These are phyloP conservation scores for Kluyveromyces aestuarii DNA, from an alignment of 805 yeast genomes.

Conservation along the genomic window DNA sequence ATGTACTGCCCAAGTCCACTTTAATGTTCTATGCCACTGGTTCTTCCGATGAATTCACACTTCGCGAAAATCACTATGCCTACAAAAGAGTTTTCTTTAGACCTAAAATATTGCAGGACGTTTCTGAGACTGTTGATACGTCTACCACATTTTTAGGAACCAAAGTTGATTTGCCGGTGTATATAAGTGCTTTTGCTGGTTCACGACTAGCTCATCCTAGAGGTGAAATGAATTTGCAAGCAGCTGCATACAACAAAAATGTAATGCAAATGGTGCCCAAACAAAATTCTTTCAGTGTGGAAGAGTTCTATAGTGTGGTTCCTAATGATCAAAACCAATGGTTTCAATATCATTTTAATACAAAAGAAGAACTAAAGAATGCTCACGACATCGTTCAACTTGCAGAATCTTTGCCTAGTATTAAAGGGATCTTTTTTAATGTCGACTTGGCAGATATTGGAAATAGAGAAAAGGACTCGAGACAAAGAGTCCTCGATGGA, in stretches of 20 bases:
- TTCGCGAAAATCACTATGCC: slow-evolving; percentile 36
- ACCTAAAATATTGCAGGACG: slow-evolving; percentile 35
- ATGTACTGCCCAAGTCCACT: slow-evolving; percentile 27
- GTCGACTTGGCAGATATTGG: slow-evolving; percentile 50
- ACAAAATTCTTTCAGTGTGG: slow-evolving; percentile 32
- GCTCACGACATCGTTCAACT: slow-evolving; percentile 26
- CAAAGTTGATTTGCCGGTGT: slow-evolving; percentile 38
- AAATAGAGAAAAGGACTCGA: slow-evolving; percentile 41
- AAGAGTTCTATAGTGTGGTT: slow-evolving; percentile 33
- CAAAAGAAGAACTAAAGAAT: slow-evolving; percentile 28
- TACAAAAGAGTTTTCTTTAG: slow-evolving; percentile 36
- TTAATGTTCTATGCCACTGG: slow-evolving; percentile 41
- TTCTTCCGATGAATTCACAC: slow-evolving; percentile 40
- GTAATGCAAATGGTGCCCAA: slow-evolving; percentile 42
- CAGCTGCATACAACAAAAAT: slow-evolving; percentile 23
- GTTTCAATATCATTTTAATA: slow-evolving; percentile 41
- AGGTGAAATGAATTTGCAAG: slow-evolving; percentile 27
- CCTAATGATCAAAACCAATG: slow-evolving; percentile 33
- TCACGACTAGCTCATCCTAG: slow-evolving; percentile 36
- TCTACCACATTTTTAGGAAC: slow-evolving; percentile 42
- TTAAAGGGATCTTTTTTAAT: slow-evolving; percentile 43
- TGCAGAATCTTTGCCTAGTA: slow-evolving; percentile 31
- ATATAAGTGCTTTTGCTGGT: slow-evolving; percentile 41
- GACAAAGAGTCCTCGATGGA: slow-evolving; percentile 20
- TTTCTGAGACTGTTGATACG: slow-evolving; percentile 27